These are phyloP conservation scores for Petunia hybrid DNA, from an alignment of 305 asterid genomes.

Conservation along the genomic window DNA sequence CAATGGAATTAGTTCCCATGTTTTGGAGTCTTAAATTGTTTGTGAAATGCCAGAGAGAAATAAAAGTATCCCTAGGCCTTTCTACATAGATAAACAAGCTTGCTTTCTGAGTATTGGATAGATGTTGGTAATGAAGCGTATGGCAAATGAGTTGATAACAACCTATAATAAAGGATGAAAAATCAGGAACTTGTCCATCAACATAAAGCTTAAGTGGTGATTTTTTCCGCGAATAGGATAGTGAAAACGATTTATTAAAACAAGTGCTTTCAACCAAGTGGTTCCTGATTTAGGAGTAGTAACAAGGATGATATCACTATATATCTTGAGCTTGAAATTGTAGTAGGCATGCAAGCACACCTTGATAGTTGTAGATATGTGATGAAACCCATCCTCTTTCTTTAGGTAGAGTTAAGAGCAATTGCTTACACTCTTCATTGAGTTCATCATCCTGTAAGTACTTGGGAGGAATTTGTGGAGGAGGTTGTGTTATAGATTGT, in stretches of 20 bases:
- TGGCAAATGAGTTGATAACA: slow-evolving; percentile 32
- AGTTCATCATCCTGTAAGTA: neutral
- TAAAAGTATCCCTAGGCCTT: slow-evolving; percentile 35
- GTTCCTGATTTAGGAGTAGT: slow-evolving; percentile 35
- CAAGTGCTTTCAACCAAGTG: slow-evolving; percentile 35
- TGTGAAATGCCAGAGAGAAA: slow-evolving; percentile 33
- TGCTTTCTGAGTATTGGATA: slow-evolving; percentile 23
- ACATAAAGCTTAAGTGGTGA: slow-evolving; percentile 47
- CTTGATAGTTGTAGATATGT: slow-evolving; percentile 14
- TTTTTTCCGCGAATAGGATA: slow-evolving; percentile 18
- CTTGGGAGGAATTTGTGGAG: neutral
- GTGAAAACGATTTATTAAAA: slow-evolving; percentile 39
- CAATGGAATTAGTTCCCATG: neutral
- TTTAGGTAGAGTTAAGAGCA: slow-evolving; percentile 4
- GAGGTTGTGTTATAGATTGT: too few species aligned
- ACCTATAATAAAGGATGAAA: slow-evolving; percentile 23
- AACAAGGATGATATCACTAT: slow-evolving; percentile 25
- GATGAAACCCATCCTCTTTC: slow-evolving; percentile 15
- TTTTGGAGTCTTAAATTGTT: neutral
- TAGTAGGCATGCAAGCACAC: slow-evolving; percentile 19
- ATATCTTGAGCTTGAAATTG: slow-evolving; percentile 32
- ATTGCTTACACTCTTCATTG: slow-evolving; percentile 5
- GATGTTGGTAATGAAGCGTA: slow-evolving; percentile 17
- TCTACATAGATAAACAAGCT: slow-evolving; percentile 34
- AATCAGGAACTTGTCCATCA: slow-evolving; percentile 44